Evolutionary conservation across 495 filamentous ascomycete genomes (phyloP).

Genomic region (Xylaria intraflava): DNA sequence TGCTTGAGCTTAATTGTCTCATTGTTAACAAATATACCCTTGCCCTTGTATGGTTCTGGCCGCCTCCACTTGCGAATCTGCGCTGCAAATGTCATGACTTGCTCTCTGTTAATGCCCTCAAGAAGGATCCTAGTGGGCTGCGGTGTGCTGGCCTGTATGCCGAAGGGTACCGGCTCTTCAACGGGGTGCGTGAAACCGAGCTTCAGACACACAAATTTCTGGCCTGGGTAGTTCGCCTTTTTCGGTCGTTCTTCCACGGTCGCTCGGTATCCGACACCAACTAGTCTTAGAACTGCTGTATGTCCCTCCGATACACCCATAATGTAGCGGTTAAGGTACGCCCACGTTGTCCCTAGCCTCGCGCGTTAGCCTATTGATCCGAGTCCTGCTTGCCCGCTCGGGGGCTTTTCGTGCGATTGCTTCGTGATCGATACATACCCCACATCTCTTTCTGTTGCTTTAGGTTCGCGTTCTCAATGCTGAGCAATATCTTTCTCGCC

Average conservation of each 20-base stretch:
- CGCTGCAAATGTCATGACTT: slow-evolving; percentile 85
- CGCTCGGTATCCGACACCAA: slow-evolving; percentile 95
- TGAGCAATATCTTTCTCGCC: slow-evolving; percentile 55
- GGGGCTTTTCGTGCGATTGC: not conserved
- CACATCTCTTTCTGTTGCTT: slow-evolving; percentile 92
- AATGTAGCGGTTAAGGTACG: slow-evolving; percentile 83
- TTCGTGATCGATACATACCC: slow-evolving; percentile 54
- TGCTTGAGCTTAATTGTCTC: slow-evolving; percentile 97
- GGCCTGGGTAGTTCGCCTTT: slow-evolving; percentile 63
- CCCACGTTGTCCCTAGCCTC: slow-evolving; percentile 69
- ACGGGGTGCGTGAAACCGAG: slow-evolving; percentile 94
- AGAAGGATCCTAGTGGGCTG: slow-evolving; percentile 91
- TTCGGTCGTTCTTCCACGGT: slow-evolving; percentile 76
- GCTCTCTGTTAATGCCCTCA: slow-evolving; percentile 77
- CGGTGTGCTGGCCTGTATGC: slow-evolving; percentile 81
- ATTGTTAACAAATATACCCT: slow-evolving; percentile 95
- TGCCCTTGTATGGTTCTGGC: slow-evolving; percentile 98
- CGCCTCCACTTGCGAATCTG: slow-evolving; percentile 79
- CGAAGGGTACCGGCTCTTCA: slow-evolving; percentile 73
- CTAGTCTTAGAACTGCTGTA: slow-evolving; percentile 80
- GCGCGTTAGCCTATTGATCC: slow-evolving; percentile 2
- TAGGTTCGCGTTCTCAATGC: slow-evolving; percentile 53
- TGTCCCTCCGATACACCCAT: slow-evolving; percentile 94
- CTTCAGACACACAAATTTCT: slow-evolving; percentile 85
- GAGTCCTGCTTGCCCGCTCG: not conserved